These are phyloP conservation scores for Rhizopogon vulgaris DNA, from an alignment of 768 basidiomycete species.

Conservation along the genomic window DNA sequence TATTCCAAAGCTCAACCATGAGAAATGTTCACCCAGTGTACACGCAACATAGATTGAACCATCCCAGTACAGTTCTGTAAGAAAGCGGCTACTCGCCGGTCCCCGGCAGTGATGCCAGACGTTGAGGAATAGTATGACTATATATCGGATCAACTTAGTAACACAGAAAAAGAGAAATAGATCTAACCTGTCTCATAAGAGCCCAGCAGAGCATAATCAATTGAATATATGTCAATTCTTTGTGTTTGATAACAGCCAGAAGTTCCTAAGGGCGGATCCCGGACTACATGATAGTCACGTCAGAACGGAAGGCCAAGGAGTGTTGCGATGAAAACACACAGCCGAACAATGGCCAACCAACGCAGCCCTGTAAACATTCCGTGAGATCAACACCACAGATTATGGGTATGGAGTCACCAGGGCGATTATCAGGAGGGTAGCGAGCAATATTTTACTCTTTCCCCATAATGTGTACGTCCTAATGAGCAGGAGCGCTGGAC, in stretches of 20 bases:
- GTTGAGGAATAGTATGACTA: not conserved
- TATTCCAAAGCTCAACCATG: not conserved
- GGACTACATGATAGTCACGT: not conserved
- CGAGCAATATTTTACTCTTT: not conserved
- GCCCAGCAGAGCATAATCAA: not conserved
- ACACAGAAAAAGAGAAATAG: not conserved
- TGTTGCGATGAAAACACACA: not conserved
- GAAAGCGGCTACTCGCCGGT: not conserved
- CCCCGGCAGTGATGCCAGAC: not conserved
- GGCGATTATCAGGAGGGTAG: not conserved
- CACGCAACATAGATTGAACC: not conserved
- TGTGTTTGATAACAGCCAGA: not conserved
- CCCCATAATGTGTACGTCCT: not conserved
- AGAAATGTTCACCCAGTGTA: not conserved
- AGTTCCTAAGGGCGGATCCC: not conserved
- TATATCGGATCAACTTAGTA: not conserved
- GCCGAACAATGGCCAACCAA: not conserved
- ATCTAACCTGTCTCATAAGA: not conserved
- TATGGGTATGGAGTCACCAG: not conserved
- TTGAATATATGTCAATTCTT: not conserved
- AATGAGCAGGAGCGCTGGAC: not conserved
- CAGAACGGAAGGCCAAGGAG: not conserved
- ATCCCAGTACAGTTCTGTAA: not conserved
- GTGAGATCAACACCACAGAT: not conserved
- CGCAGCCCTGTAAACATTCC: not conserved